These are phyloP conservation scores for Magnolia kwangsiensis DNA, from an alignment of 164 flowering plant genomes.

Conservation along the genomic window DNA sequence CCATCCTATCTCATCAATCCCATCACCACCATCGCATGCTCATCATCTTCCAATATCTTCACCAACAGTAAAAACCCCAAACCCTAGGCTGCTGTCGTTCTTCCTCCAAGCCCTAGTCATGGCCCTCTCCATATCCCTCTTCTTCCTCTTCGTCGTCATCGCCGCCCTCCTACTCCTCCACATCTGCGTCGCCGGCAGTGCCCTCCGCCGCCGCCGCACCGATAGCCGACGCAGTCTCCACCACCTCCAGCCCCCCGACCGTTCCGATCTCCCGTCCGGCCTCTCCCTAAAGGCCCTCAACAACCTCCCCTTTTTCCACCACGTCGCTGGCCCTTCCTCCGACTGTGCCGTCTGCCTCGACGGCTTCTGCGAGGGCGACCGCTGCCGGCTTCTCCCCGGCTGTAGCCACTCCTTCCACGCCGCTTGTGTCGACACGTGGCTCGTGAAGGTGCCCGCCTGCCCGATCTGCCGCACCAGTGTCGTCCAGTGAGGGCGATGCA, in stretches of 20 bases:
- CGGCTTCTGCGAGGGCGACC: constrained; percentile 36
- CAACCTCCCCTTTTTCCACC: constrained; percentile 36
- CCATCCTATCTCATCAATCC: not conserved
- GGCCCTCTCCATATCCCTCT: constrained; percentile 45
- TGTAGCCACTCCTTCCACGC: constrained; percentile 65
- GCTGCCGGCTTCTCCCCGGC: constrained; percentile 41
- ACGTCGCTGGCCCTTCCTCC: not conserved
- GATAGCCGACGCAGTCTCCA: not conserved
- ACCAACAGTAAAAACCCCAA: constrained; percentile 25
- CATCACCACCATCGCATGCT: not conserved
- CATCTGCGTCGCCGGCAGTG: constrained; percentile 37
- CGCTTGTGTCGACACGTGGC: constrained; percentile 58
- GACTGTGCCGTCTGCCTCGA: constrained; percentile 67
- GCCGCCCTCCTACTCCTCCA: constrained; percentile 49
- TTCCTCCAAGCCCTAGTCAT: constrained; percentile 50
- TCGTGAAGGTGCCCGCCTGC: constrained; percentile 47
- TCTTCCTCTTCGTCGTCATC: constrained; percentile 59
- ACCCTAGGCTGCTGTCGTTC: constrained; percentile 41
- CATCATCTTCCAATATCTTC: not conserved
- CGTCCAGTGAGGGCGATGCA: not conserved
- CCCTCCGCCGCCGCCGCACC: constrained; percentile 30
- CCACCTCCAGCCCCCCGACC: not conserved
- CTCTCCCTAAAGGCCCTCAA: constrained; percentile 26
- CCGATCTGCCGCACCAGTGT: constrained; percentile 46
- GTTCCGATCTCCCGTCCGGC: constrained; percentile 12